Conservation (phyloP, 1,284 basidiomycete species). For the Pseudozyma flocculosa region DNA sequence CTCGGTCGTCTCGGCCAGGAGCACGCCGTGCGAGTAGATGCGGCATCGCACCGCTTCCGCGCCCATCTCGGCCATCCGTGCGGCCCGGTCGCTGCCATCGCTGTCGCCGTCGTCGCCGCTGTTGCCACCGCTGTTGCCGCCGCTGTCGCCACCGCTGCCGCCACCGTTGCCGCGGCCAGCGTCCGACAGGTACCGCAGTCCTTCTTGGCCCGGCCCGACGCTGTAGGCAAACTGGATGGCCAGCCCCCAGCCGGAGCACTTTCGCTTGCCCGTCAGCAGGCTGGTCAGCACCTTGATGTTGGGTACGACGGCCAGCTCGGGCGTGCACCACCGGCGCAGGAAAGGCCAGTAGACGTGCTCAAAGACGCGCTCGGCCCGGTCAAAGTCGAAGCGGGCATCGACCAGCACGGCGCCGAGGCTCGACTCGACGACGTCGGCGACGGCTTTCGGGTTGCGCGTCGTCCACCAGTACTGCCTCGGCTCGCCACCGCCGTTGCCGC, state of each 20-base stretch:
- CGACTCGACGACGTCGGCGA: constrained; percentile 40
- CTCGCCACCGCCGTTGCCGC: too few species aligned
- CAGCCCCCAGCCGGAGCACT: background rate
- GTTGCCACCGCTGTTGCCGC: background rate
- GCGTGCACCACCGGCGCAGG: constrained; percentile 11
- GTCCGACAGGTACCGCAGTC: too few species aligned
- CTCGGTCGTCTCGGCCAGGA: background rate
- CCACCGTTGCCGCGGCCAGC: too few species aligned
- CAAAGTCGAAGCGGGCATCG: constrained; percentile 29
- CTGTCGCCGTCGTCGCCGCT: background rate
- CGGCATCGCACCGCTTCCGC: background rate
- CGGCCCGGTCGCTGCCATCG: too few species aligned
- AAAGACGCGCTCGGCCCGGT: constrained; percentile 5
- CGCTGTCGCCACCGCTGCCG: too few species aligned
- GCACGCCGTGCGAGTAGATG: background rate
- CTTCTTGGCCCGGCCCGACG: too few species aligned
- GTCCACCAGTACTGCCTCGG: constrained; percentile 21
- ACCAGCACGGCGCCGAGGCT: constrained; percentile 33
- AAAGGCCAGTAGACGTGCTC: constrained; percentile 20
- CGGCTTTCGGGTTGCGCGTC: constrained; percentile 16
- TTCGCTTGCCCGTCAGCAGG: background rate
- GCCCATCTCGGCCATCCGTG: background rate
- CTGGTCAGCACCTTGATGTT: constrained; percentile 6
- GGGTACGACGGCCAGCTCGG: constrained; percentile 6
- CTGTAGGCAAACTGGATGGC: background rate